These are phyloP conservation scores for Linaria vulgaris DNA, from an alignment of 257 asterid species.

Conservation along the genomic window DNA sequence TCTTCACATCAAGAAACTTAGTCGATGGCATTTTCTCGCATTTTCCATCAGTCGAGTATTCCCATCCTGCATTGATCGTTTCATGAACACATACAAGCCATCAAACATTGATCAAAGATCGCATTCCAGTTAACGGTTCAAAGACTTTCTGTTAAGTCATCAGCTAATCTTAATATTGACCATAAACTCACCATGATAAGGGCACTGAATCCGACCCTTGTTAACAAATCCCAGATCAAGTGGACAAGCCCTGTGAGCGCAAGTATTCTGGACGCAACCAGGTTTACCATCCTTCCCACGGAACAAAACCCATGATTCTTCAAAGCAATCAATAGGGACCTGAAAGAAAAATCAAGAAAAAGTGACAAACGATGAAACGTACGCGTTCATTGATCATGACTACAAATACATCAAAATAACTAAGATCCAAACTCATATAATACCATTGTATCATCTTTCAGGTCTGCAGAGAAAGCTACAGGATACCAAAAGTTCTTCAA, in stretches of 20 bases:
- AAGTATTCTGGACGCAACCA: slow-evolving; percentile 87
- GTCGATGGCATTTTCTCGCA: slow-evolving; percentile 98
- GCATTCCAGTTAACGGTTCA: background rate
- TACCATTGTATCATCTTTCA: slow-evolving; percentile 90
- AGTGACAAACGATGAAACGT: background rate
- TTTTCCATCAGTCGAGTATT: slow-evolving; percentile 83
- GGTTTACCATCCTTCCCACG: slow-evolving; percentile 92
- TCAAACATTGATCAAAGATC: background rate
- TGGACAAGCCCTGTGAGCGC: slow-evolving; percentile 98
- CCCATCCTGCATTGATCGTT: slow-evolving; percentile 72
- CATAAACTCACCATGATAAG: slow-evolving; percentile 78
- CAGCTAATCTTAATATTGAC: background rate
- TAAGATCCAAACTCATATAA: too few species aligned
- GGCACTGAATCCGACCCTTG: slow-evolving; percentile 91
- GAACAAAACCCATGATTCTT: slow-evolving; percentile 95
- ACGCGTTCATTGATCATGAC: background rate
- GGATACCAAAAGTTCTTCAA: slow-evolving; percentile 97
- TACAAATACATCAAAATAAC: background rate
- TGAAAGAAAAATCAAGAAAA: slow-evolving; percentile 27
- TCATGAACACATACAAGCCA: background rate
- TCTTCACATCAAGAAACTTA: slow-evolving; percentile 59
- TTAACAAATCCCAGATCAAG: slow-evolving; percentile 85
- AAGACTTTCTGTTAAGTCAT: background rate
- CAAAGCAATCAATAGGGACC: slow-evolving; percentile 92
- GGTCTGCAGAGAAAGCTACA: slow-evolving; percentile 80